These are phyloP conservation scores for Trichosporon sp. DNA, from an alignment of 1,284 basidiomycete genomes.

Conservation along the genomic window DNA sequence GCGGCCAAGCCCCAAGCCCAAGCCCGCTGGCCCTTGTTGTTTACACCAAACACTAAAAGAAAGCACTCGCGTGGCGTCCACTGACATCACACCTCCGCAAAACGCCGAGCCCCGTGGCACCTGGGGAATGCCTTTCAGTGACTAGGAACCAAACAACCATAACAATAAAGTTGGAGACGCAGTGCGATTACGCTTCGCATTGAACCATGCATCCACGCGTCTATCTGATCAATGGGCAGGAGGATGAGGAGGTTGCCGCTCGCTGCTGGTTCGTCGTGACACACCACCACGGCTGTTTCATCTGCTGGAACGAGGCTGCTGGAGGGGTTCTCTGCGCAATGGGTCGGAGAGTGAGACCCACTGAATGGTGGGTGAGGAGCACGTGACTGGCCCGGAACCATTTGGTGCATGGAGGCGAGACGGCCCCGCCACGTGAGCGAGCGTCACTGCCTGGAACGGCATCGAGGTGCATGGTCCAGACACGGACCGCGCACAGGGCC, in stretches of 20 bases:
- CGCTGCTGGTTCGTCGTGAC: not conserved
- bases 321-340: not conserved
- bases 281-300: not conserved
- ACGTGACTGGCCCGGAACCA: not conserved
- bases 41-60: slow-evolving; percentile 5
- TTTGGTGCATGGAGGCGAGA: not conserved
- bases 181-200: not conserved
- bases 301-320: not conserved
- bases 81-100: slow-evolving; percentile 1
- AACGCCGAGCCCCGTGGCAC: not conserved
- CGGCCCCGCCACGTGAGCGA: not conserved
- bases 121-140: not conserved
- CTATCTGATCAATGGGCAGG: not conserved
- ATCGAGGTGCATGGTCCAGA: no score
- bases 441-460: not conserved
- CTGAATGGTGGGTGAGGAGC: not conserved
- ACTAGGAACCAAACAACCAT: slow-evolving; percentile 4
- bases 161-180: not conserved
- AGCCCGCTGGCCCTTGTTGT: not conserved
- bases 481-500: not conserved
- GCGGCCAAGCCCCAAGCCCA: not conserved
- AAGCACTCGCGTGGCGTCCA: not conserved
- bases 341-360: not conserved
- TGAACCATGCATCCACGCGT: not conserved
- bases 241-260: not conserved